Percentiles rank a stretch among this genome's conserved stretches.
phyloP scores from a whole-genome alignment of 352 stramenopile species.

The Phytophthora lateralis region DNA sequence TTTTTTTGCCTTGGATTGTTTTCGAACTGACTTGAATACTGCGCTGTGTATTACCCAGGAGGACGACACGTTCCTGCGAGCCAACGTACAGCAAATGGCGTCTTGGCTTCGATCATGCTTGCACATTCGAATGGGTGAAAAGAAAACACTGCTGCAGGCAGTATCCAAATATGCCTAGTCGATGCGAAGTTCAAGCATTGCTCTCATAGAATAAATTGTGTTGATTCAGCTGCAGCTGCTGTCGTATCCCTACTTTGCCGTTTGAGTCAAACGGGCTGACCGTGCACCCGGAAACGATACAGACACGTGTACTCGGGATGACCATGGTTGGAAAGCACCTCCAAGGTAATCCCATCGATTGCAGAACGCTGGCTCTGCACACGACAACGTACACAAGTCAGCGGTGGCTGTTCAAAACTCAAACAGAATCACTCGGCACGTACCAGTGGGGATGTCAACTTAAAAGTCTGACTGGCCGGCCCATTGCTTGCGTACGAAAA shows the following conservation, averaged over 20 bases:
- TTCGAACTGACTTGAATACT: background rate
- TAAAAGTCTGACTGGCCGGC: constrained; percentile 69
- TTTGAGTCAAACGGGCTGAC: constrained; percentile 38
- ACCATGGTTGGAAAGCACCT: constrained; percentile 85
- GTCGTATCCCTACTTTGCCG: constrained; percentile 4
- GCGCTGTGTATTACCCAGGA: constrained; percentile 33
- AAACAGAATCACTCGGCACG: background rate
- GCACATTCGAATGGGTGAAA: constrained; percentile 74
- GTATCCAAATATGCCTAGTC: constrained; percentile 22
- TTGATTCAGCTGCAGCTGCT: constrained; percentile 17
- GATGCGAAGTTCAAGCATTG: background rate
- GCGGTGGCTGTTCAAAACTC: background rate
- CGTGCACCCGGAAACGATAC: constrained; percentile 90
- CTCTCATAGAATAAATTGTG: constrained; percentile 37
- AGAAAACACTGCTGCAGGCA: constrained; percentile 39
- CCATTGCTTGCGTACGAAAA: constrained; percentile 70
- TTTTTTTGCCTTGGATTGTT: background rate
- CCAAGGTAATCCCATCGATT: constrained; percentile 75
- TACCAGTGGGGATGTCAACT: constrained; percentile 54
- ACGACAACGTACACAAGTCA: constrained; percentile 6
- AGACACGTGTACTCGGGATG: constrained; percentile 89
- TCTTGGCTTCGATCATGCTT: constrained; percentile 69
- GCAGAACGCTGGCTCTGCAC: constrained; percentile 48
- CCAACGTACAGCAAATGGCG: constrained; percentile 55
- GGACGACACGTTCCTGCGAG: constrained; percentile 54